Conservation (phyloP, 2,329 filamentous ascomycete species). For the Claviceps sp. region DNA sequence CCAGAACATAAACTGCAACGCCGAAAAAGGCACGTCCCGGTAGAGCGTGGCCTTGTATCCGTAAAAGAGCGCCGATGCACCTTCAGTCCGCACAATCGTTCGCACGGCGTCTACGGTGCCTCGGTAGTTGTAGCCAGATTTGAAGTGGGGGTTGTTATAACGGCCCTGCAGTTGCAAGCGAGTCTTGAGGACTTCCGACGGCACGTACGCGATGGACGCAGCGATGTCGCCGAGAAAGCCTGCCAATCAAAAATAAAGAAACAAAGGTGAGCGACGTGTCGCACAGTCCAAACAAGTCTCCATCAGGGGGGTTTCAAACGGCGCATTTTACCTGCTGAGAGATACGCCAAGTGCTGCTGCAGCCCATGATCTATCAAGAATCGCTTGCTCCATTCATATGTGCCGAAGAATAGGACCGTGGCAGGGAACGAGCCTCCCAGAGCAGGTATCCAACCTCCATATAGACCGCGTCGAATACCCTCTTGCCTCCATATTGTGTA, state of each 20-base stretch:
- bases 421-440: conserved; percentile 86
- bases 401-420: conserved; percentile 89
- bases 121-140: conserved; percentile 91
- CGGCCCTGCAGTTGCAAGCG: conserved; percentile 87
- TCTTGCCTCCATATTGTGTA: conserved; percentile 88
- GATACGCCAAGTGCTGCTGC: conserved; percentile 71
- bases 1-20: conserved; percentile 95
- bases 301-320: background rate
- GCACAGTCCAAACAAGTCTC: background rate
- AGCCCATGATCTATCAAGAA: conserved; percentile 74
- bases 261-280: background rate
- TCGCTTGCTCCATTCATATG: conserved; percentile 91
- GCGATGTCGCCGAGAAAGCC: conserved; percentile 89
- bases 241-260: conserved; percentile 18
- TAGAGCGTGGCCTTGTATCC: conserved; percentile 96
- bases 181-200: conserved; percentile 96
- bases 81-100: conserved; percentile 75
- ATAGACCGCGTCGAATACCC: conserved; percentile 71
- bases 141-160: conserved; percentile 87
- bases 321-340: conserved; percentile 54
- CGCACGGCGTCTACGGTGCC: conserved; percentile 70
- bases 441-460: conserved; percentile 86
- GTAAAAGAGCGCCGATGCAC: conserved; percentile 74
- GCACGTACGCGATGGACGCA: conserved; percentile 87
- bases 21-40: conserved; percentile 89